These are phyloP conservation scores for Paratinospora sagittata DNA, from an alignment of 164 flowering plant genomes.

Conservation along the genomic window DNA sequence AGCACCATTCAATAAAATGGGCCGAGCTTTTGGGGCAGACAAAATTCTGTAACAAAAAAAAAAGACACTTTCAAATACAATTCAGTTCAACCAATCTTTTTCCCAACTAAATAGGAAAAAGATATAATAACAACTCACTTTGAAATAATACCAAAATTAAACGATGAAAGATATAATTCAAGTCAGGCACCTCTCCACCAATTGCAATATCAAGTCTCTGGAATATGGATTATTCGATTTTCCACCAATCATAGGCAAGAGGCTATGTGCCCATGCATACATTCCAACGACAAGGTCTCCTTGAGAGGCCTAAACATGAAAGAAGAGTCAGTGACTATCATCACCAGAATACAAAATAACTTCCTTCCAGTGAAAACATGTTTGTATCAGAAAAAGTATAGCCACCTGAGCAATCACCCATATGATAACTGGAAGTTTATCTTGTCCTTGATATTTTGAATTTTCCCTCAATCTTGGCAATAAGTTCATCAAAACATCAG, in stretches of 20 bases:
- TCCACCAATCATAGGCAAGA: slow-evolving; percentile 60
- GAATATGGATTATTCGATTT: slow-evolving; percentile 75
- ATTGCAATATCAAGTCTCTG: slow-evolving; percentile 81
- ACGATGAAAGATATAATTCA: not conserved
- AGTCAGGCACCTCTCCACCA: slow-evolving; percentile 62
- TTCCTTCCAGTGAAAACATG: not conserved
- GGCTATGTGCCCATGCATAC: slow-evolving; percentile 57
- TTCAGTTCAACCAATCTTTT: not conserved
- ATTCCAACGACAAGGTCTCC: slow-evolving; percentile 78
- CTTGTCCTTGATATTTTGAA: slow-evolving; percentile 63
- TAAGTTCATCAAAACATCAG: slow-evolving; percentile 55
- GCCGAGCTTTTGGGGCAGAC: slow-evolving; percentile 68
- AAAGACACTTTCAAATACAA: not conserved
- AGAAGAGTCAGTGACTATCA: not conserved
- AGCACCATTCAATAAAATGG: slow-evolving; percentile 68
- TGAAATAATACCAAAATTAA: slow-evolving; percentile 1
- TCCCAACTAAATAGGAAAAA: slow-evolving; percentile 2
- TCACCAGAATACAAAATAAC: slow-evolving; percentile 2
- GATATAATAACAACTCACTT: not conserved
- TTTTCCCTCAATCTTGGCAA: slow-evolving; percentile 53
- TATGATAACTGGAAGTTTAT: slow-evolving; percentile 54
- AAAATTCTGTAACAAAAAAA: slow-evolving; percentile 43
- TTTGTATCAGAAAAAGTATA: not conserved
- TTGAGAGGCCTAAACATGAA: slow-evolving; percentile 52
- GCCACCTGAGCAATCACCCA: slow-evolving; percentile 85